Base-by-base conservation (phyloP, 78 protist genomes). In the Dictyostelium intermedium region DNA sequence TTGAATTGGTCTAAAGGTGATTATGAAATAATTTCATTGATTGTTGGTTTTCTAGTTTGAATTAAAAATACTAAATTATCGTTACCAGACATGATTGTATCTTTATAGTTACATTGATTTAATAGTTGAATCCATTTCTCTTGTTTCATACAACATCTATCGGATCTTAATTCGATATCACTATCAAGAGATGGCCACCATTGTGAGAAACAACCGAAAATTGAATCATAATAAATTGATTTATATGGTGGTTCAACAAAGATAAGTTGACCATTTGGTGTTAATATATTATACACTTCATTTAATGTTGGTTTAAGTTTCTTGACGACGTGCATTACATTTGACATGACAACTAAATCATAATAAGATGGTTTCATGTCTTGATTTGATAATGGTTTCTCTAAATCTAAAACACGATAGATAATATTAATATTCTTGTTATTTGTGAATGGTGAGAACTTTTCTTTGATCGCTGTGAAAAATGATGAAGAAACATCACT, bases 141-240 rank as follows among this genome's bases (percentile, higher is more conserved):
- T 20, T n/a, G 47, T 32, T 32, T 76, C 82, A 76, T 76, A 39
- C 56, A 39, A 39, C 53, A 76, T 32, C 41, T n/a, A 23, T 76
- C 82, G 0, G 66, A 1, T 30, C 83, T 35, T 11, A 43, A 10
- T 27, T 66, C 74, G 1, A 5, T 8, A 30, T 85, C 91, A 20
- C 66, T 6, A 56, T 39, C 47, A 30, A n/a, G 73, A 0, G 74
- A 27, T 66, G 60, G 50, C 91, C 91, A 85, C 92, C 92, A 86
- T 77, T 86, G 84, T 37, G 35, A 34, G 78, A 86, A 86, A 18
- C 77, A 47, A 41, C 92, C 84, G 8, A 86, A 77, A 13, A 86
- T 50, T 25, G 56, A 56, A 37, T 86, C 92, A 60, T 25, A 69
- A 56, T 73, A 25, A 11, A 37, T 39, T 9, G 56, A 32, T 23